phyloP scores from a whole-genome alignment of 2,329 filamentous ascomycete genomes.

The Scopulariopsis brevicaulis region DNA sequence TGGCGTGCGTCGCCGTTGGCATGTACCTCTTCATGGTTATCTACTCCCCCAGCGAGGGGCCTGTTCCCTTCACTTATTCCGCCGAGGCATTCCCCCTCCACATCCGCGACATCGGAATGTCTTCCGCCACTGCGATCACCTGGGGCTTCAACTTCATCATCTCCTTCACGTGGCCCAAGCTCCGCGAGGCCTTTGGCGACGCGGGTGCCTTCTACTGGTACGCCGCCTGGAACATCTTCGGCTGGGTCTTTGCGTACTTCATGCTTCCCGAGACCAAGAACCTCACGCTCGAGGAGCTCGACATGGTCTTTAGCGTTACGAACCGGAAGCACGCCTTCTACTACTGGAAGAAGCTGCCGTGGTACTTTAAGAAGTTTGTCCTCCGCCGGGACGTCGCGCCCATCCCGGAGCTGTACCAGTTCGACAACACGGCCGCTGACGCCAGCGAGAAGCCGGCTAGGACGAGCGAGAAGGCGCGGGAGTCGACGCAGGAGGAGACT shows the following conservation, averaged over 20 bases:
- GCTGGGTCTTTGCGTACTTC: slow-evolving; percentile 21
- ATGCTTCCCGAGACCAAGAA: slow-evolving; percentile 22
- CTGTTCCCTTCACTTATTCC: slow-evolving; percentile 48
- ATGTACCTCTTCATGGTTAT: slow-evolving; percentile 27
- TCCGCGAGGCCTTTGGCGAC: slow-evolving; percentile 4
- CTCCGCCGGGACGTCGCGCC: slow-evolving; percentile 15
- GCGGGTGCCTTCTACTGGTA: slow-evolving; percentile 23
- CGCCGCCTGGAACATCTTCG: slow-evolving; percentile 22
- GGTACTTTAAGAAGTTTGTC: slow-evolving; percentile 18
- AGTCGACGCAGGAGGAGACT: background rate
- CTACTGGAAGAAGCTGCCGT: slow-evolving; percentile 18
- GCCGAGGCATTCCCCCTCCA: slow-evolving; percentile 48
- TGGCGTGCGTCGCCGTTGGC: slow-evolving; percentile 22
- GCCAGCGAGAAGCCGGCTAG: background rate
- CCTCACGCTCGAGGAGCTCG: slow-evolving; percentile 20
- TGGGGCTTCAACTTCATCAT: slow-evolving; percentile 28
- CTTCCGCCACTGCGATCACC: slow-evolving; percentile 26
- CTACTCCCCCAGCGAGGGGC: slow-evolving; percentile 40
- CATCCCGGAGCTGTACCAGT: slow-evolving; percentile 18
- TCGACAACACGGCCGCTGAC: slow-evolving; percentile 7
- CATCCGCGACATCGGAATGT: slow-evolving; percentile 43
- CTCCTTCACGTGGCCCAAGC: slow-evolving; percentile 19
- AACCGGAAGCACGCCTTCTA: slow-evolving; percentile 19
- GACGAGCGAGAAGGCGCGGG: background rate
- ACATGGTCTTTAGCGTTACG: slow-evolving; percentile 18